phyloP scores from a whole-genome alignment of 805 yeast genomes.

The Vanderwaltozyma polyspora region DNA sequence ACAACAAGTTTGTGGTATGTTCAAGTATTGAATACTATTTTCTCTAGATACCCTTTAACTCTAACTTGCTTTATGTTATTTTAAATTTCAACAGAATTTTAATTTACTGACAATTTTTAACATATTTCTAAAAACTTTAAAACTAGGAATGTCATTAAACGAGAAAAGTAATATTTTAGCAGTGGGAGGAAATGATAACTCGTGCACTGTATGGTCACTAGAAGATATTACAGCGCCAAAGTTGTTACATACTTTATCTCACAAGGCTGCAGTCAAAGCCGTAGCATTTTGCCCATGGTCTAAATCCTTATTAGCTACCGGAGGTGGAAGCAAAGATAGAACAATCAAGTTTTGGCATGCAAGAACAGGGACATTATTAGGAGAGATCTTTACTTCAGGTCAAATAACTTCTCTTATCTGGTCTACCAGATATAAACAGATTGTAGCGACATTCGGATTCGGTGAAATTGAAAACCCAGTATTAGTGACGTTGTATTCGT shows the following conservation, averaged over 20 bases:
- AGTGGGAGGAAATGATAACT: slow-evolving; percentile 77
- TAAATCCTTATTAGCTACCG: slow-evolving; percentile 68
- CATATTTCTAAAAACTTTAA: background rate
- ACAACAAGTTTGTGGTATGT: slow-evolving; percentile 51
- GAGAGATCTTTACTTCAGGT: slow-evolving; percentile 44
- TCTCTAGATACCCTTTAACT: background rate
- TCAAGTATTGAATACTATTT: background rate
- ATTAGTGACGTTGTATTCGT: slow-evolving; percentile 50
- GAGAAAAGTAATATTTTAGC: slow-evolving; percentile 47
- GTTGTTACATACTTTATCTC: slow-evolving; percentile 42
- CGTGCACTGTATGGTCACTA: slow-evolving; percentile 69
- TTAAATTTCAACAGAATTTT: too few relatives aligned
- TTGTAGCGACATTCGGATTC: slow-evolving; percentile 76
- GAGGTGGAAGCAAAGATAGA: slow-evolving; percentile 80
- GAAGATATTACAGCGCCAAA: slow-evolving; percentile 31
- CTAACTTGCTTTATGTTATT: too few relatives aligned
- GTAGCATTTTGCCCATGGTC: slow-evolving; percentile 89
- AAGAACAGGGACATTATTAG: slow-evolving; percentile 57
- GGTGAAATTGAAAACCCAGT: slow-evolving; percentile 42
- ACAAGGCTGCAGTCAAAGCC: slow-evolving; percentile 83
- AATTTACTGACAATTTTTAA: slow-evolving; percentile 1
- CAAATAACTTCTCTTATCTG: slow-evolving; percentile 75
- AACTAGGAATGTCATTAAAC: slow-evolving; percentile 47
- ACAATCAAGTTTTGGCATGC: slow-evolving; percentile 84
- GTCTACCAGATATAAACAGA: slow-evolving; percentile 53